Conservation (phyloP, 2,329 filamentous ascomycete genomes). For the Talaromyces sp. region DNA sequence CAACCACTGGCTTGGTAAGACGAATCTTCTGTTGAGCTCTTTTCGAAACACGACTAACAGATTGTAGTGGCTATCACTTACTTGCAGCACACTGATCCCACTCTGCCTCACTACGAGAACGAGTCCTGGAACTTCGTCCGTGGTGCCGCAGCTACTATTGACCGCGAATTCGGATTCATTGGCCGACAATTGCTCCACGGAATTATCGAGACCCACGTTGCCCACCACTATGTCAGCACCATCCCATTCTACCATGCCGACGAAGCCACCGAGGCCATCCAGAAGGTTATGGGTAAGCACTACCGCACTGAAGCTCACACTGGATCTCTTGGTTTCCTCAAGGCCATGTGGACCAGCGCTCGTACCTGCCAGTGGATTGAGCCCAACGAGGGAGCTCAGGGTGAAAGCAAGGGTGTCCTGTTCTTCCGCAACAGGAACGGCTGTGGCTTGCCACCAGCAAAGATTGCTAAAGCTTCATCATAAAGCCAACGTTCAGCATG, state of each 20-base stretch:
- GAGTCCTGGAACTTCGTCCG: slow-evolving; percentile 89
- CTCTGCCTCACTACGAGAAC: slow-evolving; percentile 84
- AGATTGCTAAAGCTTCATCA: slow-evolving; percentile 26
- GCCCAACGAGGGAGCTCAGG: slow-evolving; percentile 73
- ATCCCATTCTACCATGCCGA: slow-evolving; percentile 97
- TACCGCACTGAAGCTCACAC: slow-evolving; percentile 78
- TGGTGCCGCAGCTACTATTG: slow-evolving; percentile 90
- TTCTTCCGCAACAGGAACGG: slow-evolving; percentile 97
- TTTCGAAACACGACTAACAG: slow-evolving; percentile 13
- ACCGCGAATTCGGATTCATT: slow-evolving; percentile 95
- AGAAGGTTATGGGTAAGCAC: slow-evolving; percentile 89
- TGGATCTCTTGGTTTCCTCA: slow-evolving; percentile 77
- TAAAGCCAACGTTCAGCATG: neutral
- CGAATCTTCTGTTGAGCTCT: neutral
- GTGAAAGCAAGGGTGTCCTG: slow-evolving; percentile 74
- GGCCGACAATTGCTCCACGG: slow-evolving; percentile 87
- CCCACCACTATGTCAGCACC: slow-evolving; percentile 93
- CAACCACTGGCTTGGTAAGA: slow-evolving; percentile 96
- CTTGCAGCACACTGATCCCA: slow-evolving; percentile 94
- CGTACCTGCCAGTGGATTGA: slow-evolving; percentile 97
- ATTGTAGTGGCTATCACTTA: slow-evolving; percentile 89
- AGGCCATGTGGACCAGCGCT: slow-evolving; percentile 71
- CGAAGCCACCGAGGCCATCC: slow-evolving; percentile 90
- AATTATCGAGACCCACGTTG: slow-evolving; percentile 95
- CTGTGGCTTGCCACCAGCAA: slow-evolving; percentile 59